Base-by-base conservation (phyloP, 805 yeast species). In the Saturnispora sekii region DNA sequence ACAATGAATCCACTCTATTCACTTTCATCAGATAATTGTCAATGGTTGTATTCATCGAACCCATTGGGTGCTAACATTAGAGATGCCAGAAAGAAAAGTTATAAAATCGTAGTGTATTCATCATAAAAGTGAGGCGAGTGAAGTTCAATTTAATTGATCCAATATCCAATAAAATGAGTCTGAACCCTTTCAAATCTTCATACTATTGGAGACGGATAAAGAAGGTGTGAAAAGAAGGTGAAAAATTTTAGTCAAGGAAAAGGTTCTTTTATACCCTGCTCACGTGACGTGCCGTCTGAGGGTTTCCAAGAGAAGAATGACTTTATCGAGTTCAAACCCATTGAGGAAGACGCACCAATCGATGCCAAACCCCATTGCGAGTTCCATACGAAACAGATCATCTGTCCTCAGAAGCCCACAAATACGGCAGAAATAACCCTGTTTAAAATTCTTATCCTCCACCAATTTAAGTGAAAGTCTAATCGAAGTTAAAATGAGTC, bases 31-130 rank as follows among this genome's bases (percentile, higher is more conserved):
- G 84, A 76, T 73, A 67, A 57, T 68, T 66, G 83, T 78, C 83
- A 77, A 75, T 58, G 67, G 74, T 77, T 80, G 78, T 73, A 82
- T 73, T 82, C 89, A 82, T 79, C 73, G 88, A 79, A 73, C 80
- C 70, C 35, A 43, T 72, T 67, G 78, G 40, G 53, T 53, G 69
- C 88, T 82, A 81, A 80, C 84, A 81, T 81, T 82, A 82, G 88
- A 82, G 89, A 82, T 82, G 89, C 89, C 89, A 82, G 89, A 82
- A 81, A 81, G 79, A 78, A 80, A 50, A 48, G 47, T 44, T 44
- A 35, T 38, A 44, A 44, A 29, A 44, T 44, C 43, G 31, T 39
- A 44, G 40, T 18, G 43, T 39, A 44, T 44, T 44, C 47, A 44
- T 44, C 47, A 44, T 43, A 43, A 41, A 35, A 16, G 29, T 26